phyloP scores from a whole-genome alignment of 2,329 filamentous ascomycete genomes.

The Calonectria pauciramosa region DNA sequence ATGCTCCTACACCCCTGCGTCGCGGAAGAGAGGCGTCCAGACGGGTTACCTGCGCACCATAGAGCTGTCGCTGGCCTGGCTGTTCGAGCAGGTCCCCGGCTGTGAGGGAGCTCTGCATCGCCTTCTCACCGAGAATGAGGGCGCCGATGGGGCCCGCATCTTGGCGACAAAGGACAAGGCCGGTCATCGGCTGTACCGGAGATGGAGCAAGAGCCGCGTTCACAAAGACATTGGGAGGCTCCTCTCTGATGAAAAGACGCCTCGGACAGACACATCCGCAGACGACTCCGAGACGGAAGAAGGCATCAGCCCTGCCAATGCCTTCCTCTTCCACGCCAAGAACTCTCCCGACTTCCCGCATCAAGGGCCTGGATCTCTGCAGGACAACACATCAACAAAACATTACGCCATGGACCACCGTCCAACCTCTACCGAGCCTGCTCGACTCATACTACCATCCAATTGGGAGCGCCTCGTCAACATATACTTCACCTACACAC shows the following conservation, averaged over 20 bases:
- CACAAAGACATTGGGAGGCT: conserved; percentile 74
- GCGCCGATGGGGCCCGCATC: conserved; percentile 56
- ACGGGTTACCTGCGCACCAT: conserved; percentile 85
- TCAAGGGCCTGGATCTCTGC: conserved; percentile 28
- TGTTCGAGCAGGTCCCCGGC: conserved; percentile 73
- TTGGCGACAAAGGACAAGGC: conserved; percentile 66
- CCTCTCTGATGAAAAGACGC: conserved; percentile 61
- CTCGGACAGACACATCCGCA: conserved; percentile 51
- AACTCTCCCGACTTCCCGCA: conserved; percentile 36
- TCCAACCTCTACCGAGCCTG: conserved; percentile 20
- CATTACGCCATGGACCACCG: conserved; percentile 22
- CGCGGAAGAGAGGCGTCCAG: conserved; percentile 83
- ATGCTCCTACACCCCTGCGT: conserved; percentile 80
- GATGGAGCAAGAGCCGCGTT: conserved; percentile 74
- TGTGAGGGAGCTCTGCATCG: conserved; percentile 70
- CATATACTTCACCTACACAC: conserved; percentile 81
- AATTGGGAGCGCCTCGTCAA: conserved; percentile 75
- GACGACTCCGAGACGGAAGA: conserved; percentile 51
- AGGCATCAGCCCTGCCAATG: conserved; percentile 40
- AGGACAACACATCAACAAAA: conserved; percentile 20
- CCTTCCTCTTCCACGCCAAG: conserved; percentile 35
- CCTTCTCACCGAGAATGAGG: conserved; percentile 63
- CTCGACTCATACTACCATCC: conserved; percentile 58
- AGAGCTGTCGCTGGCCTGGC: conserved; percentile 76
- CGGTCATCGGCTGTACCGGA: conserved; percentile 70